These are phyloP conservation scores for Prorocentrum cordatum DNA, from an alignment of 169 alveolate genomes.

Conservation along the genomic window DNA sequence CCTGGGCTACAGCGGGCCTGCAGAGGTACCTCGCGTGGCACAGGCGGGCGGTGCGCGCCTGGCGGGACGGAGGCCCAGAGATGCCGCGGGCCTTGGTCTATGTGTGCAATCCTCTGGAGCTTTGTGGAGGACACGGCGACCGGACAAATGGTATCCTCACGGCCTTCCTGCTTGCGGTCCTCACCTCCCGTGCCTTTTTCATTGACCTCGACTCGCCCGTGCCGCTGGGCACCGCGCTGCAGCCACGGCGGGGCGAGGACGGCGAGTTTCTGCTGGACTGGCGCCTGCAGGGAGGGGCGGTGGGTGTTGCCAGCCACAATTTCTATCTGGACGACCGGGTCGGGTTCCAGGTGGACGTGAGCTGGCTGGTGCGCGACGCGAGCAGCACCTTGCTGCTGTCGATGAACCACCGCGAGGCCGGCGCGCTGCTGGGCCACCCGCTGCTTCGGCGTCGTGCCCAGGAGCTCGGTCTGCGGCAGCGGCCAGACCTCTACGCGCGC, in stretches of 20 bases:
- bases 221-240: conserved; percentile 5
- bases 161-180: conserved; percentile 6
- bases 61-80: not conserved
- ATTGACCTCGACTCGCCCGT: conserved; percentile 54
- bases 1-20: not conserved
- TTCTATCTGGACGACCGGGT: conserved; percentile 56
- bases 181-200: conserved; percentile 46
- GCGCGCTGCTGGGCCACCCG: conserved; percentile 5
- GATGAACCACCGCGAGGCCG: conserved; percentile 49
- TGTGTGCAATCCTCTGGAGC: conserved; percentile 35
- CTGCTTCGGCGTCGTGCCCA: conserved; percentile 2
- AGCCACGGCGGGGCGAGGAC: not conserved
- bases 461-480: not conserved
- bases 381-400: conserved; percentile 16
- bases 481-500: conserved; percentile 1
- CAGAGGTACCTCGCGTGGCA: conserved; percentile 8
- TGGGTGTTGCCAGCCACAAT: conserved; percentile 16
- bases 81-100: conserved; percentile 18
- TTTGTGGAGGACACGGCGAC: conserved; percentile 63
- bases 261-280: not conserved
- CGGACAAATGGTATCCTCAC: conserved; percentile 39
- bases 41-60: conserved; percentile 3
- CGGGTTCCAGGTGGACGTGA: conserved; percentile 37
- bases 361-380: conserved; percentile 33
- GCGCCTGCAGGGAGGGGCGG: not conserved